Evolutionary conservation across 2,329 filamentous ascomycete genomes (phyloP).

Genomic region (Aspergillus sp.): DNA sequence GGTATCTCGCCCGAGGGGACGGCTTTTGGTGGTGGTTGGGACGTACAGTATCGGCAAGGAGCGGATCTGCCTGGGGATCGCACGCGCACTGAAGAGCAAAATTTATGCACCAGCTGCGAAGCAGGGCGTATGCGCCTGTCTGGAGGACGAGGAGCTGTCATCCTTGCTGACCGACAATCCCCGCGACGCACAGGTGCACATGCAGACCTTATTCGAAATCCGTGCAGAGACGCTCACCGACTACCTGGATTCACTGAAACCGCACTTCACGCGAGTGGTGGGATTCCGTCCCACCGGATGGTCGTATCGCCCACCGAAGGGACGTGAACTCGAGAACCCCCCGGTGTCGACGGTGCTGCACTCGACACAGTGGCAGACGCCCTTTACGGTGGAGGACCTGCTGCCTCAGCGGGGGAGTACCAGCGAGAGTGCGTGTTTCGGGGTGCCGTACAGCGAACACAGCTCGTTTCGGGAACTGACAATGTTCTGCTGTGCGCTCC

Average conservation of each 20-base stretch:
- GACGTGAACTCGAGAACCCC: slow-evolving; percentile 61
- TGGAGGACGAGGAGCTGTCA: slow-evolving; percentile 80
- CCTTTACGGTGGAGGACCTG: slow-evolving; percentile 70
- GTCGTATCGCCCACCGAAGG: slow-evolving; percentile 76
- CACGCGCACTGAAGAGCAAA: slow-evolving; percentile 77
- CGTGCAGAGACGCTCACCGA: slow-evolving; percentile 85
- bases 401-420: slow-evolving; percentile 80
- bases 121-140: slow-evolving; percentile 75
- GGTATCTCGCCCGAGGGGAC: slow-evolving; percentile 50
- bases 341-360: slow-evolving; percentile 64
- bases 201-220: slow-evolving; percentile 95
- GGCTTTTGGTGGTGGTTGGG: slow-evolving; percentile 86
- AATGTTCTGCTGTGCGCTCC: slow-evolving; percentile 83
- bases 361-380: slow-evolving; percentile 69
- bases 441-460: slow-evolving; percentile 94
- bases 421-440: slow-evolving; percentile 79
- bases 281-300: slow-evolving; percentile 92
- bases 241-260: slow-evolving; percentile 76
- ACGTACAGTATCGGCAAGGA: slow-evolving; percentile 99
- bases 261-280: slow-evolving; percentile 80
- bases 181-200: slow-evolving; percentile 86
- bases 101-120: slow-evolving; percentile 86
- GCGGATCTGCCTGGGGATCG: slow-evolving; percentile 89
- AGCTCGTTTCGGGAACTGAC: slow-evolving; percentile 91
- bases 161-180: slow-evolving; percentile 76